Base-by-base conservation (phyloP, 805 yeast species). In the Starmera amethionina region DNA sequence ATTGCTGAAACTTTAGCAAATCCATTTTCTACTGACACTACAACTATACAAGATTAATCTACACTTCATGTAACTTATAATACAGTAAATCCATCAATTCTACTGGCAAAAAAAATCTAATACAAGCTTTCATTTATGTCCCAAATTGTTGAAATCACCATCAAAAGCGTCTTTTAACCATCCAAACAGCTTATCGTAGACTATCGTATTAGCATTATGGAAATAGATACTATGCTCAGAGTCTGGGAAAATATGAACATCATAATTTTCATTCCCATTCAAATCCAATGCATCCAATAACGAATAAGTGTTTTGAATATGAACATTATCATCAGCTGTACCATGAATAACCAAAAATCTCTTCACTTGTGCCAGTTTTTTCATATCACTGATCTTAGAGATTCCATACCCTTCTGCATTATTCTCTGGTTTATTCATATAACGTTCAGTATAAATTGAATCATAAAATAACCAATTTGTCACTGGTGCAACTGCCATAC, bases 401-500 rank as follows among this genome's bases (percentile, higher is more conserved):
- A 60, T 54, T 11, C 58, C 56, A 58, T 90, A 90, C 1, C 90
- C 93, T 3, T 65, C 61, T 8, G 64, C 55, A 57, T 89, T 86
- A 35, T 73, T 67, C 50, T 70, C 70, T 1, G 97, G 97, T 8
- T 77, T 70, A 45, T 83, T 82, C 95, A 93, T 83, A 59, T 93
- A 93, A 46, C 98, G 66, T 63, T 93, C 98, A 0, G 98, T 90
- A 61, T 93, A 93, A 16, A 93, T 76, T 0, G 96, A 84, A 62
- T 93, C 98, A 56, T 90, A 93, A 38, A 84, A 71, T 38, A 76
- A 60, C 97, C 97, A 93, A 58, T 88, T 82, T 0, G 97, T 93
- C 5, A 93, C 98, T 1, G 98, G 98, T 0, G 98, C 98, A 25
- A 93, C 97, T 0, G 97, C 82, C 73, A 89, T 80, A 7, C 97